Evolutionary conservation across 345 rosid species (phyloP), one percentile per base, ranked within the genome.

Genomic region (Psidium guajava): DNA sequence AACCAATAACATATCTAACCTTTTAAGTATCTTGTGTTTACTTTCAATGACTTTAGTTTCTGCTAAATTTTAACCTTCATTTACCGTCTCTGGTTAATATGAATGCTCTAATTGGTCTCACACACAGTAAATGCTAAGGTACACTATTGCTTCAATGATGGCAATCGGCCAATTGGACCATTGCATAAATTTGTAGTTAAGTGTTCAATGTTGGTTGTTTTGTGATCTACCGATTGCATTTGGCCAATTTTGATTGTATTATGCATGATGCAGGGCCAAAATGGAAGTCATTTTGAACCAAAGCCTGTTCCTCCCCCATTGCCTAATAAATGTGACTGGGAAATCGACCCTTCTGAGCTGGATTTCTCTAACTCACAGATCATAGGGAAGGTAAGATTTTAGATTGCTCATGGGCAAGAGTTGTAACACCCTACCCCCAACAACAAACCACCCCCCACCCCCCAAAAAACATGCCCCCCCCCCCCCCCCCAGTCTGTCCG

Each of bases 311-410:
- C 94, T 16, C 99, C 99, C 25, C 98, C 99, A 53, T 90, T 92
- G 84, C 95, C 99, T 44, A 97, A 97, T 88, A 97, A 97, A 90
- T 95, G 98, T 92, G 99, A 97, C 88, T 97, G 99, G 98, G 99
- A 97, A 93, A 92, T 97, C 82, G 99, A 97, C 64, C 99, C 98
- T 42, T 87, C 98, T 54, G 99, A 97, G 92, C 91, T 97, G 64
- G 98, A 97, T 89, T 97, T 97, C 88, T 93, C 99, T 16, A 94
- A 89, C 87, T 93, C 96, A 2, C 84, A 89, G 6, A 92, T 90
- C 85, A 97, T 97, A 58, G 98, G 99, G 88, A 97, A 96, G 99
- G 99, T 97, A 86, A 82, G 89, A 44, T 81, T 47, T 81, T 82
- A 82, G 36, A 54, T 73, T 84, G 69, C 83, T 36, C 81, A 20